Base-by-base conservation (phyloP, 805 yeast genomes). In the Pichia membranifaciens region DNA sequence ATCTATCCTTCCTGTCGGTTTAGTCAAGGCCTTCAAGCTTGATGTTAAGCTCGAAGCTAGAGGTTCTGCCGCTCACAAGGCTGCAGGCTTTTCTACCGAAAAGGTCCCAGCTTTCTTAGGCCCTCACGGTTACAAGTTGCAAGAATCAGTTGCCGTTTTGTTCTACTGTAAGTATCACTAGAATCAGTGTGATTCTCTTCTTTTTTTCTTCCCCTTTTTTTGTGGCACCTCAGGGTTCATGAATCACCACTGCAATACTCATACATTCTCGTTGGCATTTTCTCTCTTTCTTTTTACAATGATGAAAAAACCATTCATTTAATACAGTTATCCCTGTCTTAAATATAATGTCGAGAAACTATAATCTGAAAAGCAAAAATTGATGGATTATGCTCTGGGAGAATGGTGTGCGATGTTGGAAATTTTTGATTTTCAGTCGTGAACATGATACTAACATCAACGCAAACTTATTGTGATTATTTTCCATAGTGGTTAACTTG, bases 241-340 rank as follows among this genome's bases (percentile, higher is more conserved):
- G 20, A 12, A 28, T 2, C n/a, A 21, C 25, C 21, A 18, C 37
- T 34, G n/a, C n/a, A n/a, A n/a, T n/a, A n/a, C n/a, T n/a, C n/a
- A n/a, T n/a, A 31, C 34, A 12, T 31, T 31, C 20, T 6, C 6
- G 37, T 34, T n/a, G 37, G 20, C 13, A 16, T 23, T 28, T 29
- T 18, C 33, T 9, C 17, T n/a, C 17, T 25, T 17, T 16, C 35
- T 25, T 31, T 20, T 48, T 54, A 57, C 38, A 62, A 65, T 80
- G 87, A 81, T 81, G 86, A 81, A 70, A 73, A 67, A 51, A 62
- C 68, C 70, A 68, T 64, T 62, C 60, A 66, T 43, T 41, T 70
- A 71, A 65, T n/a, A 82, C 87, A 82, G 87, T 82, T 82, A 82
- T 82, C 87, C 87, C 87, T 82, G 87, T 82, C 87, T 82, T 81